Base-by-base conservation (phyloP, 2,329 filamentous ascomycete species). In the Hyphodiscus sp. region DNA sequence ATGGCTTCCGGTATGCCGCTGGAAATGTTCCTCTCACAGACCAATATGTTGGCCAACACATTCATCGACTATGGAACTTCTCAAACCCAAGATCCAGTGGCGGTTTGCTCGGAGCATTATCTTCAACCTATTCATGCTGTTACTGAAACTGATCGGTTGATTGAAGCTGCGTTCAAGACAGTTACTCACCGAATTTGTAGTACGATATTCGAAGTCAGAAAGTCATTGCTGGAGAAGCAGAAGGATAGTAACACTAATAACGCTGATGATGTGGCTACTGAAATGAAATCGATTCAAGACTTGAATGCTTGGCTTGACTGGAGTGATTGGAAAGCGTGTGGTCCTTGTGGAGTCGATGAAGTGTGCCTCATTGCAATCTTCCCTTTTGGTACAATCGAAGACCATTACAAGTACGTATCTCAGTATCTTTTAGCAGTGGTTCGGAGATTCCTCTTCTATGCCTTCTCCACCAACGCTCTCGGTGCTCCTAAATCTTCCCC, bases 351-450 rank as follows among this genome's bases (percentile, higher is more conserved):
- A 0, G 69, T 71, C 9, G 73, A 79, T 47, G 76, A 86, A 65
- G 65, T 83, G 3, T 81, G 82, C 55, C 74, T 80, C 38, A 71
- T 85, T 11, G 80, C 81, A 1, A 83, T 86, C 61, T 86, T 82
- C 81, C 83, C 82, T 0, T 71, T 76, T 62, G 82, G 82, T 0
- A 71, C 67, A 0, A 62, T 68, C 0, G 72, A 79, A 23, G 82
- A 86, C 60, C 78, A 82, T 59, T 73, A 70, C 23, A 3, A 26
- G 23, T 26, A 26, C 8, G 23, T 26, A 26, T 26, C 23, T 26
- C 23, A 8, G 23, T 26, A 4, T 26, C 4, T 26, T 3, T 26
- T 26, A 26, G 8, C 3, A 26, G 23, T 26, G 4, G 23, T 26
- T 3, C 23, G 23, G 23, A 3, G 23, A 3, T 26, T 26, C 8